Evolutionary conservation across 805 yeast genomes (phyloP).

Genomic region (Saitoella complicata): DNA sequence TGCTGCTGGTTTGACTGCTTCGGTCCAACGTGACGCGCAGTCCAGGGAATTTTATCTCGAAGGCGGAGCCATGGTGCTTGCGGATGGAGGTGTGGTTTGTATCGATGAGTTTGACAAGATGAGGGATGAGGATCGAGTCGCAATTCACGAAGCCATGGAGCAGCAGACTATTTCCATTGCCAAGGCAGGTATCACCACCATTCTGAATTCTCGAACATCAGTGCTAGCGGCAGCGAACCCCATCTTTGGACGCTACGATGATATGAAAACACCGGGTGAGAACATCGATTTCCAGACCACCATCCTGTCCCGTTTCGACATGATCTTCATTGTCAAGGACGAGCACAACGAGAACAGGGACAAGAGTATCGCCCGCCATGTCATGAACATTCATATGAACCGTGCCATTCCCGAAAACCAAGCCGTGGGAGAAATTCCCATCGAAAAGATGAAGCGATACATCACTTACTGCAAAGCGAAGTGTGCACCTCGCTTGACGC

Average conservation of each 20-base stretch:
- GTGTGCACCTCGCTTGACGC: constrained; percentile 84
- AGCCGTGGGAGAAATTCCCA: constrained; percentile 60
- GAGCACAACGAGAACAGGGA: constrained; percentile 80
- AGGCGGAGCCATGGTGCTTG: constrained; percentile 99
- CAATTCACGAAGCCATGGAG: constrained; percentile 99
- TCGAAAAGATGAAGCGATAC: constrained; percentile 81
- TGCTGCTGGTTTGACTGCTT: constrained; percentile 98
- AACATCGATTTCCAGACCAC: constrained; percentile 97
- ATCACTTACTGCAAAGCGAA: constrained; percentile 75
- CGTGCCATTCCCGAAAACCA: constrained; percentile 38
- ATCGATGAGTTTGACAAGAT: constrained; percentile 98
- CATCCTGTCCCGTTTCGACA: constrained; percentile 90
- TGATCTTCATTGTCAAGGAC: constrained; percentile 94
- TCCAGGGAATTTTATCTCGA: constrained; percentile 88
- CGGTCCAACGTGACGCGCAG: constrained; percentile 79
- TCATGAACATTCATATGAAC: constrained; percentile 85
- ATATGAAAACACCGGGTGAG: constrained; percentile 90
- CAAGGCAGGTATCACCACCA: constrained; percentile 96
- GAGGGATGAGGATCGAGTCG: constrained; percentile 98
- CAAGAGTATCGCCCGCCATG: constrained; percentile 75
- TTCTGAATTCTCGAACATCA: constrained; percentile 86
- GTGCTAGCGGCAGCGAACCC: constrained; percentile 98
- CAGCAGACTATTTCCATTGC: constrained; percentile 98
- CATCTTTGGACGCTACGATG: constrained; percentile 90
- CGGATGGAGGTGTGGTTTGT: constrained; percentile 98